These are phyloP conservation scores for Neurospora terricola DNA, from an alignment of 495 filamentous ascomycete species.

Conservation along the genomic window DNA sequence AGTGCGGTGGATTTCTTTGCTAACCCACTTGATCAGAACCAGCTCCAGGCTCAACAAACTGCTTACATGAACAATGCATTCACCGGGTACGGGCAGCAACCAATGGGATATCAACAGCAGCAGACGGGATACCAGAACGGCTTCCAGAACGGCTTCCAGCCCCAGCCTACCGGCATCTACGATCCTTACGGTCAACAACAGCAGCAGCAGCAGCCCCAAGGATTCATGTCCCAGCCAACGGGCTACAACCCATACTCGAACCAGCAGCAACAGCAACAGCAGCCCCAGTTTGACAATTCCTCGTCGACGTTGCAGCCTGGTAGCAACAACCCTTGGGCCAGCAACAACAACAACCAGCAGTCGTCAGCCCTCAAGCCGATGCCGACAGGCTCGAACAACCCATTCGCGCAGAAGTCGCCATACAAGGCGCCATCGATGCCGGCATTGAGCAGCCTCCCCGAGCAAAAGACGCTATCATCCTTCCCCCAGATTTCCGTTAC, in stretches of 20 bases:
- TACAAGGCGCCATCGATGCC: conserved; percentile 47
- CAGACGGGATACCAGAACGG: conserved; percentile 55
- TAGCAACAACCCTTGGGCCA: conserved; percentile 78
- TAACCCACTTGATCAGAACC: conserved; percentile 69
- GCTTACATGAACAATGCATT: conserved; percentile 84
- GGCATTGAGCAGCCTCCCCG: conserved; percentile 57
- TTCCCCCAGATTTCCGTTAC: conserved; percentile 18
- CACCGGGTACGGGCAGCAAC: conserved; percentile 31
- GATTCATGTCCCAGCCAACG: conserved; percentile 62
- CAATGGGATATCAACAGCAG: conserved; percentile 43
- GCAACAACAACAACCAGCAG: conserved; percentile 36
- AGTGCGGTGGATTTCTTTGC: conserved; percentile 92
- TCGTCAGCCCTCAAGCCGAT: conserved; percentile 42
- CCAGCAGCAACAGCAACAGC: conserved; percentile 40
- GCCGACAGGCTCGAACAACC: conserved; percentile 91
- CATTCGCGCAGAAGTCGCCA: conserved; percentile 57
- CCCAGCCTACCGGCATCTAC: conserved; percentile 24
- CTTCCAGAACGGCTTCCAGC: conserved; percentile 36
- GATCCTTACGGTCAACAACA: conserved; percentile 44
- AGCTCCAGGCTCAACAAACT: conserved; percentile 64
- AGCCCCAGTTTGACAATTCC: conserved; percentile 37
- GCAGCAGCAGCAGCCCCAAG: conserved; percentile 44
- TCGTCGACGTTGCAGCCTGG: conserved; percentile 54
- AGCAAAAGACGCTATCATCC: conserved; percentile 54
- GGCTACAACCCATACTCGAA: conserved; percentile 69